Base-by-base conservation (phyloP, 257 asterid genomes). In the Echium plantagineum region DNA sequence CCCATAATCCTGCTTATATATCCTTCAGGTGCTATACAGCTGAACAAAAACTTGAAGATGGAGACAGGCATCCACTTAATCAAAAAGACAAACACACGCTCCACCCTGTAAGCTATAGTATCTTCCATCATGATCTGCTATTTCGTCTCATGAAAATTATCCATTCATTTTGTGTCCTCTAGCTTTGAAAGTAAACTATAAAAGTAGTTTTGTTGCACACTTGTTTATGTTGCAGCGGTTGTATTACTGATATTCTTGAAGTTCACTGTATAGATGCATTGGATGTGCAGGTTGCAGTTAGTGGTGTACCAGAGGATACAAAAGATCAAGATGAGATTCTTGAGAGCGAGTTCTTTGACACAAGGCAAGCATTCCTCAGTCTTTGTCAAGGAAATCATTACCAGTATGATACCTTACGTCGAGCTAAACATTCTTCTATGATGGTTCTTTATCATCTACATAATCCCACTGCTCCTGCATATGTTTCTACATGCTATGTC, bases 381-480 rank as follows among this genome's bases (percentile, higher is more conserved):
- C 94, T 93, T 35, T 93, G 96, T 75, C 99, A 89, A 77, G 98
- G 94, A 75, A 93, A 93, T 74, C 95, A 89, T 76, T 93, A 93
- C 71, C 97, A 89, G 62, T 93, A 93, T 58, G 99, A 93, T 73
- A 93, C 99, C 64, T 94, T 93, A 61, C 93, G 99, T 21, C 81
- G 99, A 56, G 97, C 97, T 61, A 93, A 93, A 78, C 99, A 93
- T 77, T 93, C 99, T 17, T 93, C 97, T 17, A 86, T 93, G 97
- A 93, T 93, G 97, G 89, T 89, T 66, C 90, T 93, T 63, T 93
- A 93, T 74, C 99, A 93, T 76, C 96, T 93, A 65, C 99, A 93
- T 78, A 93, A 93, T 79, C 99, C 99, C 35, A 89, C 99, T 18
- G 96, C 91, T 28, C 99, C 99, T 24, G 95, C 99, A 63, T 86